Evolutionary conservation across 2,329 filamentous ascomycete genomes (phyloP), one percentile per base, ranked within the genome.

Genomic region (Aspergillus eucalypticola): DNA sequence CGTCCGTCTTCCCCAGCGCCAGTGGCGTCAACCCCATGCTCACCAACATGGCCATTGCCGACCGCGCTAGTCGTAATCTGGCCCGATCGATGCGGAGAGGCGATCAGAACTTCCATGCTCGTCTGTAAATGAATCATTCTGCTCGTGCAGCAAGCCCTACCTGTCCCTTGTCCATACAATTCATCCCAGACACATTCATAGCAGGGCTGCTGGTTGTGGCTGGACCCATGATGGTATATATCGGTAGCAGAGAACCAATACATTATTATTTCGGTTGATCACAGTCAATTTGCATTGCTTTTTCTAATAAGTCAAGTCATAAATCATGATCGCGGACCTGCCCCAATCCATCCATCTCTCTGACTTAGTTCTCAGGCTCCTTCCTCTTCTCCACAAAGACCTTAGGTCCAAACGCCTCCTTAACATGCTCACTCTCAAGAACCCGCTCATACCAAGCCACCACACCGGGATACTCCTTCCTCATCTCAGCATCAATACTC

Each of bases 1-100:
- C 79, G 6, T 82, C 80, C 11, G 77, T 82, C 2, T 81, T 83
- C 64, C 81, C 81, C 3, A 81, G 79, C 60, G 80, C 81, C 17
- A 81, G 78, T 59, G 81, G 81, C 10, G 81, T 82, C 25, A 83
- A 83, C 54, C 81, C 81, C 2, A 83, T 83, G 81, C 68, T 83
- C 49, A 82, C 79, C 53, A 81, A 78, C 56, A 81, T 83, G 81
- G 81, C 76, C 4, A 80, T 83, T 54, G 75, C 78, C 5, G 79
- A 83, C 63, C 79, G 75, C 72, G 76, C 78, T 8, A 79, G 78
- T 62, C 71, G 71, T 39, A 76, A 76, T 13, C 66, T 82, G 46
- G 74, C 71, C 5, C 71, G 69, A 62, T 65, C 61, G 21, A 59
- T 79, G 67, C 64, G 62, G 0, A 58, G 65, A 35, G 59, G 46